A percentile compares a stretch with the other conserved stretches of the same genome.
Evolutionary conservation across 805 yeast species (phyloP).

Genomic region (Saccharomycopsis sp.): DNA sequence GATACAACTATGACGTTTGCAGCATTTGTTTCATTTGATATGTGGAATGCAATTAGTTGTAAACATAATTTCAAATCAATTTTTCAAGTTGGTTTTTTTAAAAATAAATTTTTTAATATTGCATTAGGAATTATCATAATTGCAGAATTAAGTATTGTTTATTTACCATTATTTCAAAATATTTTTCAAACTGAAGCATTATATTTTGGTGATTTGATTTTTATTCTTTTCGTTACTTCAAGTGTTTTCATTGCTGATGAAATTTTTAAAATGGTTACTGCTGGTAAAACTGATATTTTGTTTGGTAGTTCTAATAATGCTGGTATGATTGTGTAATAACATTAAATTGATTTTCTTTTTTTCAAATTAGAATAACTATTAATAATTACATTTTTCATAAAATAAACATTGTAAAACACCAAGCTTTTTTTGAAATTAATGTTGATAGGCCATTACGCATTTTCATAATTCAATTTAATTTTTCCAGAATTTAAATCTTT

Average conservation of each 20-base stretch:
- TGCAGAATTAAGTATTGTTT: conserved; percentile 91
- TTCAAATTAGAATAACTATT: too few species aligned
- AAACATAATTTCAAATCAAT: conserved; percentile 80
- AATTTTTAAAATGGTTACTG: conserved; percentile 39
- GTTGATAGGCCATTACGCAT: too few species aligned
- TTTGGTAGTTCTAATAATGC: neutral
- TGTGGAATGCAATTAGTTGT: conserved; percentile 94
- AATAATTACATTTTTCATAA: too few species aligned
- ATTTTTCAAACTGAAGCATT: conserved; percentile 94
- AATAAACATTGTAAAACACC: too few species aligned
- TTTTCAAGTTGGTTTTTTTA: conserved; percentile 66
- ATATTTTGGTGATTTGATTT: conserved; percentile 54
- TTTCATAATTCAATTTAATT: too few species aligned
- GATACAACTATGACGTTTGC: conserved; percentile 99
- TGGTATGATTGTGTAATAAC: neutral
- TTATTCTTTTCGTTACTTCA: conserved; percentile 56
- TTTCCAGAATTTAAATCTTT: too few species aligned
- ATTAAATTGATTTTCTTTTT: too few species aligned
- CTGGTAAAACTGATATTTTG: neutral
- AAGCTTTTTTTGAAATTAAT: too few species aligned
- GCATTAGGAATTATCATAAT: conserved; percentile 82
- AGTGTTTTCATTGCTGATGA: conserved; percentile 84
- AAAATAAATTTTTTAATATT: conserved; percentile 82
- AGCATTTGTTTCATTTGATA: conserved; percentile 89
- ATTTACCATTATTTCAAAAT: conserved; percentile 84